Conservation (phyloP, 2,329 filamentous ascomycete genomes). For the Bipolaris cookei region DNA sequence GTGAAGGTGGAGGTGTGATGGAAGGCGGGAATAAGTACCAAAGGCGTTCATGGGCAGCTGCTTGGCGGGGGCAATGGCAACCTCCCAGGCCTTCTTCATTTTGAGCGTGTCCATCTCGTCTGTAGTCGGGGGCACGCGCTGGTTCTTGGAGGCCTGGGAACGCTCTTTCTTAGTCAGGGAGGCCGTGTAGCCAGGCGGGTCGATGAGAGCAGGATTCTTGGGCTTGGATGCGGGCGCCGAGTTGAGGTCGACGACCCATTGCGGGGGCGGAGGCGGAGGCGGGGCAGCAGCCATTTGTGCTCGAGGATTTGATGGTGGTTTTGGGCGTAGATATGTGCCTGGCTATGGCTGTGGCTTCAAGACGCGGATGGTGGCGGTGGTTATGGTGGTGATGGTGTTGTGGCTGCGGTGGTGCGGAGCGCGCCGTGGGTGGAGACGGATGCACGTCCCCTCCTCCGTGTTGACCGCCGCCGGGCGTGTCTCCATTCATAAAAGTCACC, state of each 20-base stretch:
- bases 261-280: conserved; percentile 62
- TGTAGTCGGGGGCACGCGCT: conserved; percentile 72
- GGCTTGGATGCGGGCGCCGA: conserved; percentile 69
- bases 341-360: neutral
- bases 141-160: conserved; percentile 45
- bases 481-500: conserved; percentile 19
- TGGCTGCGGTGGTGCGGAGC: conserved; percentile 10
- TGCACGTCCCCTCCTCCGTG: conserved; percentile 37
- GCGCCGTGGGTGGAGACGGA: neutral
- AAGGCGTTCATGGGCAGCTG: conserved; percentile 96
- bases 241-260: conserved; percentile 84
- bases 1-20: neutral
- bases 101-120: conserved; percentile 95
- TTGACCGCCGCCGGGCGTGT: conserved; percentile 23
- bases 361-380: neutral
- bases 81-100: conserved; percentile 98
- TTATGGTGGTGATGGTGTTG: neutral
- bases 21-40: conserved; percentile 58
- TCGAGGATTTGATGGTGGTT: neutral
- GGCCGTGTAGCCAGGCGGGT: conserved; percentile 83
- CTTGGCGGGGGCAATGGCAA: conserved; percentile 92
- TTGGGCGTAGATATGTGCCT: neutral
- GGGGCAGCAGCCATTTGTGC: conserved; percentile 31
- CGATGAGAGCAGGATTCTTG: conserved; percentile 72
- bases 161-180: conserved; percentile 50